phyloP scores from a whole-genome alignment of 2,329 filamentous ascomycete species.

The Catunica adiposa region DNA sequence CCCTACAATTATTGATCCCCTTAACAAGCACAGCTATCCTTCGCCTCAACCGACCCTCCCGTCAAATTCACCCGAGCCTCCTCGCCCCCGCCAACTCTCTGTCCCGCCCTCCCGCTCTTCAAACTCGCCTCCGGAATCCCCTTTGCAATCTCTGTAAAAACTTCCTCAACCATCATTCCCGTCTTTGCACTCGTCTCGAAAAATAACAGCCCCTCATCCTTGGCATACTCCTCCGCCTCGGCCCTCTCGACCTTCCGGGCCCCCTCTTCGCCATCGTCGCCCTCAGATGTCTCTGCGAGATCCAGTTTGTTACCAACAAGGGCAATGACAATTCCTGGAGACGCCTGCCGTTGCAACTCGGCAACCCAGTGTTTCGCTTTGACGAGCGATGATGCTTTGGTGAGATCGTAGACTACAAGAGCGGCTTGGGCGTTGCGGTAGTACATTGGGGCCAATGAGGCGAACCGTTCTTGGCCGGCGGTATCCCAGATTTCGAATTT shows the following conservation, averaged over 20 bases:
- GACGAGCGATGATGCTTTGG: slow-evolving; percentile 83
- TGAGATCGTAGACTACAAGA: slow-evolving; percentile 96
- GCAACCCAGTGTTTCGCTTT: slow-evolving; percentile 99
- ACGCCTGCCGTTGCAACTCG: slow-evolving; percentile 89
- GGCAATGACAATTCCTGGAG: slow-evolving; percentile 89
- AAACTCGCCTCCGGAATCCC: slow-evolving; percentile 93
- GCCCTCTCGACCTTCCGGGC: slow-evolving; percentile 79
- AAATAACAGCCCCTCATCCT: slow-evolving; percentile 86
- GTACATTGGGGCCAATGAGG: slow-evolving; percentile 95
- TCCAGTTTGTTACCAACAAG: slow-evolving; percentile 96
- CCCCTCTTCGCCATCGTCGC: slow-evolving; percentile 43
- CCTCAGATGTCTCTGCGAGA: slow-evolving; percentile 31
- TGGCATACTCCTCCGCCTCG: slow-evolving; percentile 82
- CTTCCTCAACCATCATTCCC: slow-evolving; percentile 81
- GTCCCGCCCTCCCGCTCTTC: slow-evolving; percentile 46
- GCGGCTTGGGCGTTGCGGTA: slow-evolving; percentile 97
- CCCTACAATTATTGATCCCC: too few relatives aligned
- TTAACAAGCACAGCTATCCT: slow-evolving; percentile 83
- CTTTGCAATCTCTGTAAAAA: slow-evolving; percentile 96
- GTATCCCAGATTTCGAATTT: slow-evolving; percentile 98
- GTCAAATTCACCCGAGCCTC: slow-evolving; percentile 71
- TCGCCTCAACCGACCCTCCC: slow-evolving; percentile 54
- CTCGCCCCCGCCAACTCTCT: slow-evolving; percentile 41
- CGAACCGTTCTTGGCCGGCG: slow-evolving; percentile 92
- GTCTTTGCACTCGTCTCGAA: slow-evolving; percentile 98